These are phyloP conservation scores for Pseudogymnoascus sp. DNA, from an alignment of 2,329 filamentous ascomycete genomes.

Conservation along the genomic window DNA sequence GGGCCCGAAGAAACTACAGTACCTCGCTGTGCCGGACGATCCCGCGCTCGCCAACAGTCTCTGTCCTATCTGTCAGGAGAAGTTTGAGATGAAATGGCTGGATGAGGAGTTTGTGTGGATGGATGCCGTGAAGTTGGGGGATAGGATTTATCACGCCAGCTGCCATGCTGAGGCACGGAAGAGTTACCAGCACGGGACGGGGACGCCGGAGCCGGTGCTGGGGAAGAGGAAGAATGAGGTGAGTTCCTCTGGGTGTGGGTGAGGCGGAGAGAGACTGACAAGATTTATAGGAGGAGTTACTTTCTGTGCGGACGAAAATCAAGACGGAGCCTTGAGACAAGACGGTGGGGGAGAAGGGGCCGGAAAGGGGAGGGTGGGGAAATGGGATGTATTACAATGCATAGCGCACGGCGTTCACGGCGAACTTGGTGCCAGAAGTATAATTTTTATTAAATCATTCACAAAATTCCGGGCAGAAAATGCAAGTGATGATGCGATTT, in stretches of 20 bases:
- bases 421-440: background rate
- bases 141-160: constrained; percentile 78
- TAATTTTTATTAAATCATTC: background rate
- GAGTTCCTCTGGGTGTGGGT: constrained; percentile 22
- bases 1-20: constrained; percentile 48
- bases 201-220: constrained; percentile 58
- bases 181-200: constrained; percentile 42
- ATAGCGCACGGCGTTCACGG: background rate
- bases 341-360: background rate
- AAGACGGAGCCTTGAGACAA: constrained; percentile 23
- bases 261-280: background rate
- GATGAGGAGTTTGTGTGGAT: constrained; percentile 97
- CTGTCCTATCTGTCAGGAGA: constrained; percentile 93
- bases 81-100: constrained; percentile 86
- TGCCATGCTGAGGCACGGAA: constrained; percentile 79
- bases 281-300: constrained; percentile 22
- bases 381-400: background rate
- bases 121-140: constrained; percentile 72
- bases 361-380: background rate
- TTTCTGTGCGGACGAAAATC: constrained; percentile 24
- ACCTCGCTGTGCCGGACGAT: constrained; percentile 78
- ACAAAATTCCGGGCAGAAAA: background rate
- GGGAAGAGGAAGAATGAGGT: constrained; percentile 72
- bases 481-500: background rate
- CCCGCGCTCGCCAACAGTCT: constrained; percentile 64